Percentiles rank a stretch among this genome's conserved stretches.
Evolutionary conservation across 2,329 filamentous ascomycete species (phyloP).

Genomic region (Pestalotiopsis sp.): DNA sequence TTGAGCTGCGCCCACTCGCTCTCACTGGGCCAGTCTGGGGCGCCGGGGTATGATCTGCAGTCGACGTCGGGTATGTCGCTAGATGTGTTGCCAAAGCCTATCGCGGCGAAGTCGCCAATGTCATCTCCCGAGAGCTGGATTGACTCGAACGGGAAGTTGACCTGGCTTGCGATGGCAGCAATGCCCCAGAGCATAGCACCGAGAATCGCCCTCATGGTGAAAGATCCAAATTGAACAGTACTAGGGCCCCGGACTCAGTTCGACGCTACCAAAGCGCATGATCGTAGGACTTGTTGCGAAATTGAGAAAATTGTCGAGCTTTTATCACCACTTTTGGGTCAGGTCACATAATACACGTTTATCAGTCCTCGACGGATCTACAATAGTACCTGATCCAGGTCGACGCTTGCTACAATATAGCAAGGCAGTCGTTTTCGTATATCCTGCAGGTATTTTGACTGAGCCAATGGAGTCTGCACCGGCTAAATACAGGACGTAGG

Average conservation of each 20-base stretch:
- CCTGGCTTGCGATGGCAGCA: neutral
- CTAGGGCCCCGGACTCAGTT: neutral
- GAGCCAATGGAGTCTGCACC: neutral
- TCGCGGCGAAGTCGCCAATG: slow-evolving; percentile 20
- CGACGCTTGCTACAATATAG: neutral
- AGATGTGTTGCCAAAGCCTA: slow-evolving; percentile 21
- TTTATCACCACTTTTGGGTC: neutral
- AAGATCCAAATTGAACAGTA: neutral
- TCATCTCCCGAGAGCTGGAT: slow-evolving; percentile 20
- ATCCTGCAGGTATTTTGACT: neutral
- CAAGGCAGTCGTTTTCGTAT: neutral
- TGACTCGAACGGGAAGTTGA: slow-evolving; percentile 14
- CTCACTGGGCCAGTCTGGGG: slow-evolving; percentile 25
- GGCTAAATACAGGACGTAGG: neutral
- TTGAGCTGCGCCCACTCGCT: slow-evolving; percentile 31
- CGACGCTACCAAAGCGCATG: neutral
- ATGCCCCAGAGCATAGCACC: neutral
- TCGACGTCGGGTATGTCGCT: neutral
- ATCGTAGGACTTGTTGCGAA: neutral
- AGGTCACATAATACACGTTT: too few species aligned
- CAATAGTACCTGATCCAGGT: too few species aligned
- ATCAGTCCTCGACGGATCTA: too few species aligned
- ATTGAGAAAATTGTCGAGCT: neutral
- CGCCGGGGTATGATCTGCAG: slow-evolving; percentile 29
- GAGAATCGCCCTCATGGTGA: neutral